phyloP scores from a whole-genome alignment of 2,329 filamentous ascomycete genomes.

The Alternaria incomplexa region DNA sequence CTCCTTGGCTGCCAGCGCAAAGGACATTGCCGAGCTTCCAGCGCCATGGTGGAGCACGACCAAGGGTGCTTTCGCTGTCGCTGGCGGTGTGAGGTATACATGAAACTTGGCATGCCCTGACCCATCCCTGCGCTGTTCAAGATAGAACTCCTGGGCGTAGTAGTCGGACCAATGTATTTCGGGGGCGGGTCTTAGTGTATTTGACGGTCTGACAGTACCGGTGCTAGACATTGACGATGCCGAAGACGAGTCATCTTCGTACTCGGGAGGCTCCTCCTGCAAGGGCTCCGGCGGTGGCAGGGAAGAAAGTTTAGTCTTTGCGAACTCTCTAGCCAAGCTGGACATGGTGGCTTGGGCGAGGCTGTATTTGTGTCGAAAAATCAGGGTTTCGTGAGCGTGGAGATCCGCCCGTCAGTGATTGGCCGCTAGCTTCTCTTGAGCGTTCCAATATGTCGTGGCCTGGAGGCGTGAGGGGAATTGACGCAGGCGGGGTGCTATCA shows the following conservation, averaged over 20 bases:
- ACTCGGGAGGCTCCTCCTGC: constrained; percentile 56
- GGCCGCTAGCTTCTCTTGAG: constrained; percentile 6
- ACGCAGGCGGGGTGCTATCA: constrained; percentile 8
- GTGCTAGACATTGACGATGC: constrained; percentile 90
- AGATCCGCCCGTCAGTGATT: constrained; percentile 12
- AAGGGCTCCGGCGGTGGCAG: constrained; percentile 61
- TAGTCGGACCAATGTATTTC: constrained; percentile 84
- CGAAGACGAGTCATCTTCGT: constrained; percentile 58
- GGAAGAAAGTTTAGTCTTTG: constrained; percentile 73
- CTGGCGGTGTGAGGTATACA: constrained; percentile 84
- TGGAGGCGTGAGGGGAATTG: constrained; percentile 8
- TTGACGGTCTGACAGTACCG: constrained; percentile 85
- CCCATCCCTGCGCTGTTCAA: constrained; percentile 56
- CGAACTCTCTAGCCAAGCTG: constrained; percentile 79
- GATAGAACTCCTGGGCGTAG: constrained; percentile 85
- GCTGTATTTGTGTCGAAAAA: constrained; percentile 6
- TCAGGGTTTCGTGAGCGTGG: constrained; percentile 2
- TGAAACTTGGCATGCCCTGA: constrained; percentile 69
- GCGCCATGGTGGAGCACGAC: constrained; percentile 96
- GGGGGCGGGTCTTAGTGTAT: constrained; percentile 66
- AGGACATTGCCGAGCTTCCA: constrained; percentile 90
- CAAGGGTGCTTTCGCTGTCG: constrained; percentile 71
- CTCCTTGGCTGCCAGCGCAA: constrained; percentile 79
- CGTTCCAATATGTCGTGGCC: constrained; percentile 9
- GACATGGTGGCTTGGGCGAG: constrained; percentile 64